Percentiles rank a stretch among this genome's conserved stretches.
Conservation (phyloP, 129 eudicot species). For the Pseudognaphalium luteoalbum region DNA sequence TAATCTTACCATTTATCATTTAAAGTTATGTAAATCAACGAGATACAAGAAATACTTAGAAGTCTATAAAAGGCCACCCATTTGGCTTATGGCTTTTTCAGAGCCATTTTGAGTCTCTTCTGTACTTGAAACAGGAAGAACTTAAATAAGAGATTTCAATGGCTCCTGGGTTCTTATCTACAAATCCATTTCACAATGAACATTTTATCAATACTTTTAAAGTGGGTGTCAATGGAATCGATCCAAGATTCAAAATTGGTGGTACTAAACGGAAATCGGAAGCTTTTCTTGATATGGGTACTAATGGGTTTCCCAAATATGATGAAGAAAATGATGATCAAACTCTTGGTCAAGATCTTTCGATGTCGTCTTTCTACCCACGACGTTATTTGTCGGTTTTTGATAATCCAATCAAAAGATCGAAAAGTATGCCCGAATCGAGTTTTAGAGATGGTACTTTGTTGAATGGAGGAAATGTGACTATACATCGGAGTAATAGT, state of each 20-base stretch:
- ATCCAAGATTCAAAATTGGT: constrained; percentile 26
- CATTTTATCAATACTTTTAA: constrained; percentile 13
- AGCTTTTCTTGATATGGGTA: constrained; percentile 12
- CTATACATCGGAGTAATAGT: constrained; percentile 39
- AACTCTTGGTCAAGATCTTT: constrained; percentile 24
- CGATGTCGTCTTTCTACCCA: constrained; percentile 22
- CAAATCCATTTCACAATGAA: constrained; percentile 28
- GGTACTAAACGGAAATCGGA: constrained; percentile 34
- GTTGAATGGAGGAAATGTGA: constrained; percentile 11
- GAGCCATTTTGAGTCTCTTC: constrained; percentile 37
- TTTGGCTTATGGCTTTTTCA: constrained; percentile 45
- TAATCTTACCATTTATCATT: neutral
- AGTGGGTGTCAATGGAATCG: constrained; percentile 28
- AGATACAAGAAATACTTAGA: constrained; percentile 7
- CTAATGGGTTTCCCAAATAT: neutral
- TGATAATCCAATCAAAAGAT: constrained; percentile 44
- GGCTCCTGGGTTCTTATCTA: constrained; percentile 44
- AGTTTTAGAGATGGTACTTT: constrained; percentile 19
- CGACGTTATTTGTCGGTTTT: constrained; percentile 27
- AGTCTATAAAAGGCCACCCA: constrained; percentile 32
- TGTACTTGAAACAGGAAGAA: constrained; percentile 8
- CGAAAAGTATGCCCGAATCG: constrained; percentile 40
- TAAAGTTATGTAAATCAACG: constrained; percentile 1
- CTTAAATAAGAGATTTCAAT: constrained; percentile 16
- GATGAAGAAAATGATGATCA: constrained; percentile 16